Evolutionary conservation across 2,329 filamentous ascomycete genomes (phyloP), one percentile per base, ranked within the genome.

Genomic region (Zasmidium cellare): DNA sequence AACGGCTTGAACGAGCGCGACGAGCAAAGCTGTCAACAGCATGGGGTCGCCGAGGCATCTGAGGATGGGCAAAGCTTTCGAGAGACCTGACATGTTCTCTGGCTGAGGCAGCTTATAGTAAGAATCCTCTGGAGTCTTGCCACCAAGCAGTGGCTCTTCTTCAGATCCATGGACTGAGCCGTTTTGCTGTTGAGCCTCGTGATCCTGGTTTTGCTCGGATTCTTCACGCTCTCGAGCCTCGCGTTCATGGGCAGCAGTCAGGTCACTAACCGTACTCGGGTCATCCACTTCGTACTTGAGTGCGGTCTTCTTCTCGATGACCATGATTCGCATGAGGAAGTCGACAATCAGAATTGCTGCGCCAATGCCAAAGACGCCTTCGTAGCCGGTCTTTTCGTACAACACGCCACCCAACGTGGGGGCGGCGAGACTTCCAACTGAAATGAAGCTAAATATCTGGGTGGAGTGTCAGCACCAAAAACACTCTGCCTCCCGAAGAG

Each of bases 271-370:
- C n/a, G 58, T 55, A 25, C 66, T 62, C 9, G 66, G 61, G 41
- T 73, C 69, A 14, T 65, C 53, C 0, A 61, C 59, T 46, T 73
- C 68, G 53, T 82, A 84, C 59, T 74, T 75, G 9, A 69, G 70
- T 0, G 84, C 84, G 1, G 79, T 77, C 67, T 83, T 85, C 71
- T 85, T 86, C 71, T 88, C 86, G n/a, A 88, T 78, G 53, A 88
- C 77, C 3, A 84, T 68, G 0, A 85, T 65, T 12, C 86, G 80
- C 78, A 87, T 81, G 20, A 83, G 55, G 58, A 88, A 82, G 68
- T 88, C 86, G 16, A 87, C 59, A 0, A 67, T 77, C 1, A 88
- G 68, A 9, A 88, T 69, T 0, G 75, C 80, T 49, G 84, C 77
- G 0, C 79, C 81, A 22, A 87, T 72, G 0, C 78, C 80, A 67